phyloP scores from a whole-genome alignment of 2,329 filamentous ascomycete species.

The Epichloe brachyelytri region DNA sequence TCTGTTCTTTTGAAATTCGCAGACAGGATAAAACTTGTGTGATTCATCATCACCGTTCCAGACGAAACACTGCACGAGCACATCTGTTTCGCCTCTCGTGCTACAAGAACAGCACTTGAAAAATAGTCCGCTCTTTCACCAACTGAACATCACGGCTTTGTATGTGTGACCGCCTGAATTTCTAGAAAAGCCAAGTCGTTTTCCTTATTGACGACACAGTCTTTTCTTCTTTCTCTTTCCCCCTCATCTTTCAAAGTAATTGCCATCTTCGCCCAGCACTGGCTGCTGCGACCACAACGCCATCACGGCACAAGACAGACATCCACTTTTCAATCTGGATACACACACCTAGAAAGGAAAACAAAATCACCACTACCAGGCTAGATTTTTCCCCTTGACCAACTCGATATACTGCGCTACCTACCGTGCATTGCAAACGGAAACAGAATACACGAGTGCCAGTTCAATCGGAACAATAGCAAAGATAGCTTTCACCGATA shows the following conservation, averaged over 20 bases:
- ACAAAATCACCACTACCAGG: no score
- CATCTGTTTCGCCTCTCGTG: not conserved
- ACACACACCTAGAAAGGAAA: no score
- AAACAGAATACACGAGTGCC: not conserved
- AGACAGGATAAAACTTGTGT: not conserved
- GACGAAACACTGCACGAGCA: not conserved
- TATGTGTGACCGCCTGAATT: not conserved
- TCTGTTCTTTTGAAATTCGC: not conserved
- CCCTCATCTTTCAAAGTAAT: not conserved
- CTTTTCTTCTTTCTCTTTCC: not conserved
- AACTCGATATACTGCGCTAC: not conserved
- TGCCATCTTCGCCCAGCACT: not conserved
- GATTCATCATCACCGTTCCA: not conserved
- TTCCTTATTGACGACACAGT: not conserved
- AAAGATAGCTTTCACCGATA: not conserved
- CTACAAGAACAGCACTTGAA: not conserved
- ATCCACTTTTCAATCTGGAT: not conserved
- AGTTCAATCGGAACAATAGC: slow-evolving; percentile 2
- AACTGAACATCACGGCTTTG: not conserved
- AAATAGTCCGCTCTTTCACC: not conserved
- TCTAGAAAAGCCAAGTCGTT: not conserved
- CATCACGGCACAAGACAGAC: not conserved
- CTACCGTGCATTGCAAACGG: not conserved
- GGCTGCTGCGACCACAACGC: not conserved
- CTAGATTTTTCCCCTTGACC: no score